Evolutionary conservation across 2,329 filamentous ascomycete genomes (phyloP), one percentile per base, ranked within the genome.

Genomic region (Trichoderma sp.): DNA sequence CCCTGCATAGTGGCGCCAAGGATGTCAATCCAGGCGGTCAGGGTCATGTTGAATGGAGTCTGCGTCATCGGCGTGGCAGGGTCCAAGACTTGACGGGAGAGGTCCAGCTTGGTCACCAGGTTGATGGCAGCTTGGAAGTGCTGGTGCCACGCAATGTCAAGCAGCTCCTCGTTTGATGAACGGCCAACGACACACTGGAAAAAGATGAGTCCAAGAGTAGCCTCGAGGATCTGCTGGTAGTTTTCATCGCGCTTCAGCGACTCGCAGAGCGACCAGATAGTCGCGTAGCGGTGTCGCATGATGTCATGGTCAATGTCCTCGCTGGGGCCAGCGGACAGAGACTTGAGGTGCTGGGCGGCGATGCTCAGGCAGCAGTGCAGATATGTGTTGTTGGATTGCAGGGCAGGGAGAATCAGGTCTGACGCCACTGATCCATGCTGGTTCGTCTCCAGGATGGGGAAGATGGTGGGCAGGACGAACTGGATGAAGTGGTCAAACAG

Each of bases 11-110:
- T 97, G 2, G 95, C 93, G 77, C 97, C 97, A 41, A 98, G 91
- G 79, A 99, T 98, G 84, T 99, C 97, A 81, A 98, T 98, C 97
- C 97, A 98, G 11, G 95, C 89, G 6, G 95, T 93, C 77, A 98
- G 87, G 1, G 94, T 95, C 95, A 98, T 98, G 89, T 95, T 98
- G 90, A 98, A 98, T 12, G 95, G 93, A 6, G 94, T 91, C 77
- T 92, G 92, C 56, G 78, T 78, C 53, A 82, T 78, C 73, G 80
- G 80, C 78, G 92, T 89, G 68, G 88, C 87, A 68, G 89, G 88
- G 77, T 91, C 88, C 60, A 91, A 87, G 73, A 96, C 91, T 65
- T 92, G 84, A 53, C 89, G 88, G 11, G 94, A 93, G 53, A 98
- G 91, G 76, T 95, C 92, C 41, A 98, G 92, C 85, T 94, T 95